Percentiles rank a stretch among this genome's conserved stretches.
phyloP scores from a whole-genome alignment of 2,329 filamentous ascomycete genomes.

The Podosphaera xanthii region DNA sequence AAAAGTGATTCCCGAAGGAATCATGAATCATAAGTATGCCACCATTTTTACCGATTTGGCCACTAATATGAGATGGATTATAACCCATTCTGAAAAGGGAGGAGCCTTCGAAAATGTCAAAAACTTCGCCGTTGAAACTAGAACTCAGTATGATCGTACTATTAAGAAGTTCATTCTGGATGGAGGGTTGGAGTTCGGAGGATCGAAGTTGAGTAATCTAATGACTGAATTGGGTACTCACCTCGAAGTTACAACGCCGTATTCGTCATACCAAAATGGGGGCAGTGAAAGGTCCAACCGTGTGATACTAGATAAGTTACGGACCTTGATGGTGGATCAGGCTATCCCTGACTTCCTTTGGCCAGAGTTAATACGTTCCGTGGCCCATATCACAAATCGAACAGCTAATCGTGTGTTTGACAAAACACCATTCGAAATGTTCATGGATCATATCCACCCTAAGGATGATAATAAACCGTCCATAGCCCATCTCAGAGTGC shows the following conservation, averaged over 20 bases:
- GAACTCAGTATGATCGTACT: not conserved
- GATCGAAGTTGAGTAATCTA: not conserved
- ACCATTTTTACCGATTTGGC: no score
- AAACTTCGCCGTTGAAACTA: not conserved
- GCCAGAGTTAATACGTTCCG: not conserved
- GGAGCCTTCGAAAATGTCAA: not conserved
- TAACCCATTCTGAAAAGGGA: not conserved
- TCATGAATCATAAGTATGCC: no score
- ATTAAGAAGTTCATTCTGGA: not conserved
- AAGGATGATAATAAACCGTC: not conserved
- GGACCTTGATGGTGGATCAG: not conserved
- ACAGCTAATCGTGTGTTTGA: not conserved
- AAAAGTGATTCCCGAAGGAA: no score
- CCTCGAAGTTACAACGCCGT: conserved; percentile 1
- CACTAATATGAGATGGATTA: no score
- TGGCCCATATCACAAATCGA: not conserved
- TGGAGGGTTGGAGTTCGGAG: not conserved
- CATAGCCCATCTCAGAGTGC: not conserved
- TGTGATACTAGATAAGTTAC: not conserved
- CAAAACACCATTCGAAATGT: not conserved
- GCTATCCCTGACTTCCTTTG: not conserved
- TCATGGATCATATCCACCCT: not conserved
- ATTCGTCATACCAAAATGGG: not conserved
- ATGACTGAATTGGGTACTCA: not conserved
- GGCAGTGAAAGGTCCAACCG: not conserved